These are phyloP conservation scores for Pseudomonodictys pantanalensis DNA, from an alignment of 495 filamentous ascomycete species.

Conservation along the genomic window DNA sequence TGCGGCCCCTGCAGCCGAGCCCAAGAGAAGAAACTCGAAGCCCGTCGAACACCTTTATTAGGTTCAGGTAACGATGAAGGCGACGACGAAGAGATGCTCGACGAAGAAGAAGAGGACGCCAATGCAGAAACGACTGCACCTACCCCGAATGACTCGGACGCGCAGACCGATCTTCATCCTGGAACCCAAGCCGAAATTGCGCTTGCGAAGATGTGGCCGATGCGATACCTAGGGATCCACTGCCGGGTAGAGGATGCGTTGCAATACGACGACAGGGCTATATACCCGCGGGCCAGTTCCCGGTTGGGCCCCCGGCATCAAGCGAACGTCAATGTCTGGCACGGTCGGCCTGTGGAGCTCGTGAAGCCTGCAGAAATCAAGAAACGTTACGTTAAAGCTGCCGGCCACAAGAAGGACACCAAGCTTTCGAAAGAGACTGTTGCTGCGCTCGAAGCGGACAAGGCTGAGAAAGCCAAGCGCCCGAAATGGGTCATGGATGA, in stretches of 20 bases:
- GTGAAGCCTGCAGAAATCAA: slow-evolving; percentile 86
- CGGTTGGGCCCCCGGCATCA: slow-evolving; percentile 90
- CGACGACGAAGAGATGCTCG: slow-evolving; percentile 63
- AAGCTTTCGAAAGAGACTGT: slow-evolving; percentile 76
- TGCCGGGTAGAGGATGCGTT: slow-evolving; percentile 94
- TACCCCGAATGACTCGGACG: slow-evolving; percentile 46
- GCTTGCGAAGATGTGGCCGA: slow-evolving; percentile 92
- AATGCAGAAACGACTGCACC: slow-evolving; percentile 47
- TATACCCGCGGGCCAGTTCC: slow-evolving; percentile 93
- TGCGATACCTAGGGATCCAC: slow-evolving; percentile 92
- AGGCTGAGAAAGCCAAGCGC: slow-evolving; percentile 68
- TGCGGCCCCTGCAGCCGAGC: slow-evolving; percentile 93
- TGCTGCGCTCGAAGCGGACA: slow-evolving; percentile 77
- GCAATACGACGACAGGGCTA: slow-evolving; percentile 90
- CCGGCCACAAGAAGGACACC: slow-evolving; percentile 62
- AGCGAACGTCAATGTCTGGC: slow-evolving; percentile 80
- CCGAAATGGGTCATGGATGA: slow-evolving; percentile 94
- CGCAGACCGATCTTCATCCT: slow-evolving; percentile 55
- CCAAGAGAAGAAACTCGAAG: slow-evolving; percentile 88
- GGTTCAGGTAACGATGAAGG: slow-evolving; percentile 59
- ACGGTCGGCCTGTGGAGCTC: slow-evolving; percentile 77
- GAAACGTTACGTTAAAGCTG: slow-evolving; percentile 64
- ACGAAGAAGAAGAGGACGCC: slow-evolving; percentile 71
- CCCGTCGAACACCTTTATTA: slow-evolving; percentile 74
- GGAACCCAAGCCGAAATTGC: slow-evolving; percentile 88